These are phyloP conservation scores for Globisporangium echinulatum DNA, from an alignment of 352 stramenopile genomes.

Conservation along the genomic window DNA sequence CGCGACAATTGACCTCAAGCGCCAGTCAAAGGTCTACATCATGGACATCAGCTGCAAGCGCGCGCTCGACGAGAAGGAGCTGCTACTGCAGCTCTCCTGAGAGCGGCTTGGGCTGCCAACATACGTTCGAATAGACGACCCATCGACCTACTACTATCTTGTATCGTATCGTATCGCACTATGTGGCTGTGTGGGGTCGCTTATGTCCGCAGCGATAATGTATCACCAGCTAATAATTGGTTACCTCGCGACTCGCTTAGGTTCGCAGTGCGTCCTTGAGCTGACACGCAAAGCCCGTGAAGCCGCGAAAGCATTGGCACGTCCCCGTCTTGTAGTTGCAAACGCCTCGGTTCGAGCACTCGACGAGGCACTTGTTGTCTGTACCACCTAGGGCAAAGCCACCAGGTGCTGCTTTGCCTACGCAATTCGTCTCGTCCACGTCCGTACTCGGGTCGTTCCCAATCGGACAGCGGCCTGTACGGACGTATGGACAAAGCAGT, in stretches of 20 bases:
- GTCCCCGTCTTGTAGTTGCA: constrained; percentile 82
- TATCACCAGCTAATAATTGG: neutral
- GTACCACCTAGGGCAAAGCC: constrained; percentile 29
- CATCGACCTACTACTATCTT: neutral
- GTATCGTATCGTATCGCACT: no score
- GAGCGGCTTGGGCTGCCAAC: neutral
- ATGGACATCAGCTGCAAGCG: constrained; percentile 84
- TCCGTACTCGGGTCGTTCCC: constrained; percentile 70
- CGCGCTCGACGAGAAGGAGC: constrained; percentile 78
- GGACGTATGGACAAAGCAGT: neutral
- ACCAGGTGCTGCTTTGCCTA: constrained; percentile 30
- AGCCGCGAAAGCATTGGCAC: constrained; percentile 89
- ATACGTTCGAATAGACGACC: neutral
- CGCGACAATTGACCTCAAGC: constrained; percentile 72
- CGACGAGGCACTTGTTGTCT: constrained; percentile 87
- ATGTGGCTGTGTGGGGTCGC: no score
- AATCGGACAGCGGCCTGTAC: constrained; percentile 68
- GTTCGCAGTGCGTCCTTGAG: constrained; percentile 23
- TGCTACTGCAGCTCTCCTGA: constrained; percentile 59
- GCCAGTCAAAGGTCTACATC: constrained; percentile 86
- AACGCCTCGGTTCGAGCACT: constrained; percentile 89
- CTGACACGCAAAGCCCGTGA: constrained; percentile 51
- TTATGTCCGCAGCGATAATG: no score
- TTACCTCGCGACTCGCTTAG: constrained; percentile 1
- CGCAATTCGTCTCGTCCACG: constrained; percentile 74